Conservation (phyloP, 352 stramenopile species). For the Phytopythium mirpurense region DNA sequence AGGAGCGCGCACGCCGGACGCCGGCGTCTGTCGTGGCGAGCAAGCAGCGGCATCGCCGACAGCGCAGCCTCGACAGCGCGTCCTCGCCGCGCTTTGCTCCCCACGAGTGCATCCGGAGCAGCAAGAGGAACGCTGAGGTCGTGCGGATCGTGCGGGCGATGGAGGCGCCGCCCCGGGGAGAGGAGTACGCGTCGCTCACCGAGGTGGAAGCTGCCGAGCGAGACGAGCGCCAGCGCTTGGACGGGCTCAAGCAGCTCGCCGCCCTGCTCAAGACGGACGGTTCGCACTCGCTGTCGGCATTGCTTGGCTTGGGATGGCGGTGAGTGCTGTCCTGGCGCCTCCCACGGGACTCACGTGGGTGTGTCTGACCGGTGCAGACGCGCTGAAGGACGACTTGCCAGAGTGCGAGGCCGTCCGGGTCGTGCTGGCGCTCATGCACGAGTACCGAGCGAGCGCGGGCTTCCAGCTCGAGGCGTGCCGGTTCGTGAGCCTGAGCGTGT, state of each 20-base stretch:
- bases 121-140: constrained; percentile 34
- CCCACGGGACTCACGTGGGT: constrained; percentile 8
- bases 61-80: constrained; percentile 43
- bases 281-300: no score
- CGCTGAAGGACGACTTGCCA: constrained; percentile 75
- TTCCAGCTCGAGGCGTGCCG: constrained; percentile 77
- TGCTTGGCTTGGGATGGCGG: no score
- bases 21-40: not conserved
- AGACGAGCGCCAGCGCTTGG: constrained; percentile 26
- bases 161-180: constrained; percentile 12
- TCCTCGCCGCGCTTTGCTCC: constrained; percentile 15
- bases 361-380: constrained; percentile 12
- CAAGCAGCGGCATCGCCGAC: constrained; percentile 25
- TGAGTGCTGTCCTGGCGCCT: not conserved
- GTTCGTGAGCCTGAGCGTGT: constrained; percentile 72
- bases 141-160: constrained; percentile 36
- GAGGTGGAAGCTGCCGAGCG: constrained; percentile 12
- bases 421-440: constrained; percentile 58
- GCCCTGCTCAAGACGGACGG: constrained; percentile 43
- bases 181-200: constrained; percentile 11
- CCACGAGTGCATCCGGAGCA: constrained; percentile 10
- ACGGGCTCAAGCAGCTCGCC: constrained; percentile 40
- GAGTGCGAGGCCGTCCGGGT: constrained; percentile 55
- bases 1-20: constrained; percentile 18
- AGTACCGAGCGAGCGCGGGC: constrained; percentile 35